Evolutionary conservation across 2,329 filamentous ascomycete genomes (phyloP).

Genomic region (Triangularia setosa): DNA sequence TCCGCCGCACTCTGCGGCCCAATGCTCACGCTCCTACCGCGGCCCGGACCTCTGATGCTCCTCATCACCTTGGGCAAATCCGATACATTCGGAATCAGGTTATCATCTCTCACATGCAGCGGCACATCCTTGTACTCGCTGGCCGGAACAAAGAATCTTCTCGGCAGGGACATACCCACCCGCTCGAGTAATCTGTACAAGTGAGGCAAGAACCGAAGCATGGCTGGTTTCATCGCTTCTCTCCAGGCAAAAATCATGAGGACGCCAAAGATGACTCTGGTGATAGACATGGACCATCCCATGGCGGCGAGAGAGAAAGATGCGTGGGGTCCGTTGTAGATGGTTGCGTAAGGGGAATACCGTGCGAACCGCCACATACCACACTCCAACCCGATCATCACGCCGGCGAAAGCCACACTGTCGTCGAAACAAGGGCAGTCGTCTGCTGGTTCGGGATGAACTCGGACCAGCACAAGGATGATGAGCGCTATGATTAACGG

Average conservation of each 20-base stretch:
- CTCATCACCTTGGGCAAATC: conserved; percentile 80
- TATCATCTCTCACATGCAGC: conserved; percentile 68
- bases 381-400: conserved; percentile 78
- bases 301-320: conserved; percentile 64
- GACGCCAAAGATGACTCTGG: conserved; percentile 75
- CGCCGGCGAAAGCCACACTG: conserved; percentile 87
- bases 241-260: conserved; percentile 85
- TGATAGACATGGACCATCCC: conserved; percentile 59
- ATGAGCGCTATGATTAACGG: conserved; percentile 60
- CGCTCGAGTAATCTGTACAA: conserved; percentile 83
- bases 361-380: conserved; percentile 79
- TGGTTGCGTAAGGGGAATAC: conserved; percentile 41
- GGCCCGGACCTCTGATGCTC: conserved; percentile 72
- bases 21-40: conserved; percentile 79
- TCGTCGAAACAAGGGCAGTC: conserved; percentile 97
- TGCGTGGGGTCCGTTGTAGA: conserved; percentile 44
- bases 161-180: conserved; percentile 72
- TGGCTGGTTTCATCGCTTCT: conserved; percentile 77
- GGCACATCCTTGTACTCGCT: conserved; percentile 88
- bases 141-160: conserved; percentile 86
- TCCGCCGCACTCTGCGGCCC: conserved; percentile 95
- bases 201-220: conserved; percentile 76
- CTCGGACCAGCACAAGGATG: conserved; percentile 73
- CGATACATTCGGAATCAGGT: conserved; percentile 83
- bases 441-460: conserved; percentile 93